Evolutionary conservation across 2,329 filamentous ascomycete species (phyloP), one percentile per base, ranked within the genome.

Genomic region (Nothopassalora personata): DNA sequence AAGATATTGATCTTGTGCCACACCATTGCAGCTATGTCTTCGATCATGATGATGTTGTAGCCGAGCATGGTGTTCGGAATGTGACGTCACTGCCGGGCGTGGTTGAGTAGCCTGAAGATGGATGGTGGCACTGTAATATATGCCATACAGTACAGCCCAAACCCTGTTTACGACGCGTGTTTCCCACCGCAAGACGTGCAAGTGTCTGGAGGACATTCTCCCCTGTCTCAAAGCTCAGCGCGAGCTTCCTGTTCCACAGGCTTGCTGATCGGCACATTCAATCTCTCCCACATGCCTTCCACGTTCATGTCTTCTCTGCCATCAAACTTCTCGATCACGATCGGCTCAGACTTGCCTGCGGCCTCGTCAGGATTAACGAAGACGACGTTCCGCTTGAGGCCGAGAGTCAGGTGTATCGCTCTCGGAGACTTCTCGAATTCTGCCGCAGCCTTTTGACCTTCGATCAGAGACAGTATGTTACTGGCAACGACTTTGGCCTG

Each of bases 401-500:
- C 63, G 45, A 65, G 31, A 28, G 51, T 60, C 39, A 65, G n/a
- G 56, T 65, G 60, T 18, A 65, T 65, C 11, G 56, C 63, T 43
- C 56, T 33, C 0, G 61, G 60, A 10, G 23, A 46, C 19, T 53
- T 47, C 27, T 59, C 49, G 23, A 54, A 60, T 15, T 63, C 43
- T 15, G 49, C 52, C 31, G 53, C 45, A 10, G 60, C 36, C 7
- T 51, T 45, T 6, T 49, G 23, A 1, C 56, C 51, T 31, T 76
- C 70, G 0, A 81, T 77, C 0, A 75, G 71, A 0, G 76, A 72
- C 2, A 84, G 66, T 18, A 87, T 76, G 61, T 87, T 88, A 43
- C 79, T 76, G 1, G 78, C 78, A 0, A 79, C 83, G 4, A 82
- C 66, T 31, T 75, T 73, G 2, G 80, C 81, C 66, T 88, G 85